phyloP scores from a whole-genome alignment of 1,139 yeast genomes.

The Blastobotrys apis region DNA sequence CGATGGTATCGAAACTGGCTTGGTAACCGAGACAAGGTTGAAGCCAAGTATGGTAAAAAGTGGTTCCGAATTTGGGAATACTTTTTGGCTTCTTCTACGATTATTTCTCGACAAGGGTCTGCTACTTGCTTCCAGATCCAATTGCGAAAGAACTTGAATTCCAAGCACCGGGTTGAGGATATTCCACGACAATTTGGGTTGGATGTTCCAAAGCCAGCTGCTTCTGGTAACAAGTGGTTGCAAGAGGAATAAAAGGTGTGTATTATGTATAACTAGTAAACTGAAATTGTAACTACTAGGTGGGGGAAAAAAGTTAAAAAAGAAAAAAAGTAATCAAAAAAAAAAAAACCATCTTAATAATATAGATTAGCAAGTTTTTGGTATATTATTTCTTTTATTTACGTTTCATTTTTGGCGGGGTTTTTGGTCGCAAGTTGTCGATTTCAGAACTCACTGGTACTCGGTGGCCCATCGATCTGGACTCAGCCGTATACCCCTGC shows the following conservation, averaged over 20 bases:
- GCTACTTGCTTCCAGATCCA: constrained; percentile 91
- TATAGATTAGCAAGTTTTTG: background rate
- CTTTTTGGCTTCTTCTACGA: constrained; percentile 76
- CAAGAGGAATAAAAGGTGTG: constrained; percentile 14
- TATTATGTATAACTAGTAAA: background rate
- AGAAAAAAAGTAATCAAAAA: constrained; percentile 1
- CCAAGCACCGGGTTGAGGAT: constrained; percentile 79
- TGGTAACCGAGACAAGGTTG: constrained; percentile 71
- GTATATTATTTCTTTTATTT: background rate
- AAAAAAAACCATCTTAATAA: background rate
- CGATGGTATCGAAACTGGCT: constrained; percentile 96
- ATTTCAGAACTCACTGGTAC: constrained; percentile 69
- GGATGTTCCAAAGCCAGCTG: constrained; percentile 56
- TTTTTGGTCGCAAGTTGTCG: constrained; percentile 76
- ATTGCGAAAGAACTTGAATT: constrained; percentile 82
- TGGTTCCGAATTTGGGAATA: constrained; percentile 96
- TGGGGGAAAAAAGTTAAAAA: background rate
- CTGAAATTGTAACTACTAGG: background rate
- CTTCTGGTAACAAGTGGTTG: constrained; percentile 48
- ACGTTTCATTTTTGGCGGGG: constrained; percentile 45
- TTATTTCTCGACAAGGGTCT: constrained; percentile 88
- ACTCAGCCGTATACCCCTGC: constrained; percentile 41
- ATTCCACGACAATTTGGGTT: constrained; percentile 76
- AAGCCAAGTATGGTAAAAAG: constrained; percentile 77
- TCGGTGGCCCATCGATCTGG: constrained; percentile 43